Base-by-base conservation (phyloP, 2,329 filamentous ascomycete species). In the Paraphaeosphaeria sporulosa region DNA sequence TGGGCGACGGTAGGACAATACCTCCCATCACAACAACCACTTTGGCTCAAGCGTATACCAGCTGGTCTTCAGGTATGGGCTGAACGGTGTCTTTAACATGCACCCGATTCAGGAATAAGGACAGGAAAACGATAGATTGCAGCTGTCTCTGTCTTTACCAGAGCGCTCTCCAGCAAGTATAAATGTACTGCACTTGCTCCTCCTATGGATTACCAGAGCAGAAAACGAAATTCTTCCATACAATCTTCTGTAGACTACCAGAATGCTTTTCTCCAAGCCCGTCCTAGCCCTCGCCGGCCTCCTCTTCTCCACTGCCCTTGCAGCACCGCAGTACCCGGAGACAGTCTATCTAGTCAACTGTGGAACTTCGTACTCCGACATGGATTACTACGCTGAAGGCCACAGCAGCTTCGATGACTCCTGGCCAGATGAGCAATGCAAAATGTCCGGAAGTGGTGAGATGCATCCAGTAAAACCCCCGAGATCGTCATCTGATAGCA, bases 341-440 rank as follows among this genome's bases (percentile, higher is more conserved):
- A 30, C 44, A 6, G 25, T 47, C 21, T 47, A 47, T 23, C 44
- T 47, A 13, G 44, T 25, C 44, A 46, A 47, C 44, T 27, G 44
- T 23, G 44, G 44, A 2, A 47, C 4, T 27, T 47, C 44, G 8
- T 47, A 27, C 44, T 47, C 44, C 7, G 21, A 23, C 6, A 47
- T 47, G 44, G 44, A 47, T 23, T 47, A 47, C 44, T 47, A 27
- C 21, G 44, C 44, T 23, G 44, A 47, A 47, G 21, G 44, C 23
- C 44, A 47, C 44, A 47, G 19, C 23, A 47, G 44, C 44, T 27
- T 47, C 43, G 44, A 27, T 23, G 5, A 6, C 13, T 47, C 44
- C 19, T 47, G 44, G 44, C 44, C 23, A 9, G 30, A 47, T 7
- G 44, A 47, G 8, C 44, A 25, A 12, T 47, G 44, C 23, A 47